Percentiles rank a stretch among this genome's conserved stretches.
phyloP scores from a whole-genome alignment of 306 rosid species.

The Dryas alaskensis region DNA sequence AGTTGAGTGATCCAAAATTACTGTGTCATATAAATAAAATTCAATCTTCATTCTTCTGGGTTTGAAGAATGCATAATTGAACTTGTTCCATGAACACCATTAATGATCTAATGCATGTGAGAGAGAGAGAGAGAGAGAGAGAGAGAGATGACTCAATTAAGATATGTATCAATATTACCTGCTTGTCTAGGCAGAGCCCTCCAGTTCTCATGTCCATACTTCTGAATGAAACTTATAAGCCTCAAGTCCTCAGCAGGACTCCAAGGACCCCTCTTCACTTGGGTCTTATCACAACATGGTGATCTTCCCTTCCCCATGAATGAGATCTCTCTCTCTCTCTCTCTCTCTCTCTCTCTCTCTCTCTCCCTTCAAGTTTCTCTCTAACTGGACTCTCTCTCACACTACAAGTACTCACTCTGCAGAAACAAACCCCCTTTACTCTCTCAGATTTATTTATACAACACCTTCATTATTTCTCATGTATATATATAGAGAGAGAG shows the following conservation, averaged over 20 bases:
- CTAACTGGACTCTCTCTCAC: neutral
- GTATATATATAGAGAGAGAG: slow-evolving; percentile 1
- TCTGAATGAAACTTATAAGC: slow-evolving; percentile 82
- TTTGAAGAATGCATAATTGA: neutral
- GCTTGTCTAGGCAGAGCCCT: slow-evolving; percentile 91
- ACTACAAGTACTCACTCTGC: neutral
- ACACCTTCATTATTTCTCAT: slow-evolving; percentile 5
- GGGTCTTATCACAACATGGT: slow-evolving; percentile 83
- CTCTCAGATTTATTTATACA: neutral
- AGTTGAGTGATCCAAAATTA: neutral
- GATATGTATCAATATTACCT: slow-evolving; percentile 36
- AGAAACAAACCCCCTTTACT: too few species aligned
- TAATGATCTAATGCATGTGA: neutral
- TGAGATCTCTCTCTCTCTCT: slow-evolving; percentile 2
- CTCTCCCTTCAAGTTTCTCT: neutral
- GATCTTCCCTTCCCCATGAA: slow-evolving; percentile 95
- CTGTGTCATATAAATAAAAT: too few species aligned
- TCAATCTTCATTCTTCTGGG: neutral
- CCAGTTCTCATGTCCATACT: slow-evolving; percentile 94
- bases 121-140: slow-evolving; percentile 7
- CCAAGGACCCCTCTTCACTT: slow-evolving; percentile 99
- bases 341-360: slow-evolving; percentile 8
- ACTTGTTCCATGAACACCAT: neutral
- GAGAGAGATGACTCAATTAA: neutral
- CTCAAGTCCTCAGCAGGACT: slow-evolving; percentile 80